phyloP scores from a whole-genome alignment of 2,329 filamentous ascomycete genomes.

The Pochonia chlamydosporia region DNA sequence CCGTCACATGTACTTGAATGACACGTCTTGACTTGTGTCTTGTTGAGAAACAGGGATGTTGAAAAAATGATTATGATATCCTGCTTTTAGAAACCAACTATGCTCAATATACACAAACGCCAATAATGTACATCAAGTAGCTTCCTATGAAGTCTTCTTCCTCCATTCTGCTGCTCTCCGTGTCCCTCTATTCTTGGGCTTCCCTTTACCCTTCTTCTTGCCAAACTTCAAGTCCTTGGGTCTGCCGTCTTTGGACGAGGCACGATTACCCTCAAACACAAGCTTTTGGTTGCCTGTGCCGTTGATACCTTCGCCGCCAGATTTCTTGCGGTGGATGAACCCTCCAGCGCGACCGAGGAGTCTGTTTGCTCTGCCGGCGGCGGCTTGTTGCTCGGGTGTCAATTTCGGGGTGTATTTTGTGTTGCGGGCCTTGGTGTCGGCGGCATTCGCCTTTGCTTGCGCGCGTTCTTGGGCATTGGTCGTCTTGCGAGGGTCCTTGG shows the following conservation, averaged over 20 bases:
- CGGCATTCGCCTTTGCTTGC: constrained; percentile 25
- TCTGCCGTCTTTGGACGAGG: constrained; percentile 59
- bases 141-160: constrained; percentile 25
- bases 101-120: not conserved
- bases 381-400: constrained; percentile 63
- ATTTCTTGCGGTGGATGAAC: constrained; percentile 34
- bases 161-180: constrained; percentile 39
- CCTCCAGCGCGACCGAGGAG: constrained; percentile 67
- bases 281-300: constrained; percentile 55
- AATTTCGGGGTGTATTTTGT: constrained; percentile 63
- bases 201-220: constrained; percentile 49
- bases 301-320: constrained; percentile 14
- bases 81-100: not conserved
- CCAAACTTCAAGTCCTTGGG: constrained; percentile 44
- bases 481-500: constrained; percentile 66
- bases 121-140: not conserved
- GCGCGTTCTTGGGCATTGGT: constrained; percentile 35
- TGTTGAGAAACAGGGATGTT: too few relatives aligned
- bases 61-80: not conserved
- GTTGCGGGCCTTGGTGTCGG: constrained; percentile 32
- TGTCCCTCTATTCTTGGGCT: constrained; percentile 32
- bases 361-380: constrained; percentile 67
- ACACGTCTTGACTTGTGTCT: too few relatives aligned
- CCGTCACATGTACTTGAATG: too few relatives aligned
- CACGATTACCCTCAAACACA: constrained; percentile 77